Conservation (phyloP, 2,329 filamentous ascomycete genomes). For the Sporothrix euskadiensis region DNA sequence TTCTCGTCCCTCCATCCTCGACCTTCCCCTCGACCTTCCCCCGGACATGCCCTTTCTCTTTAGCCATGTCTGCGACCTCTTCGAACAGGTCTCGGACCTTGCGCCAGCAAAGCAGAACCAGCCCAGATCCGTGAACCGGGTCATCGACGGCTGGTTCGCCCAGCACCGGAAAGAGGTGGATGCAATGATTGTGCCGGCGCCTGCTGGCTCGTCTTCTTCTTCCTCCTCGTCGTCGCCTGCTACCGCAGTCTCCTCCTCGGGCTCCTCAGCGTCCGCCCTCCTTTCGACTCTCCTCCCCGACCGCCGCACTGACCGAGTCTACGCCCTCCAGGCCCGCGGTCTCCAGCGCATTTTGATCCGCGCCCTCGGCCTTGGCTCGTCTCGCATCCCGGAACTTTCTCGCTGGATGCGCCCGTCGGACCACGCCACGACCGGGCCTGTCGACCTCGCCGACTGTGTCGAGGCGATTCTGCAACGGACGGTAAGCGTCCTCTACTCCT, state of each 20-base stretch:
- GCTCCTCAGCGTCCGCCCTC: slow-evolving; percentile 55
- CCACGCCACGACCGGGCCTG: slow-evolving; percentile 59
- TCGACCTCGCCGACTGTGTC: slow-evolving; percentile 72
- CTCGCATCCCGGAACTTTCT: slow-evolving; percentile 61
- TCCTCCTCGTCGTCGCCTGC: slow-evolving; percentile 32
- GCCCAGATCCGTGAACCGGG: slow-evolving; percentile 21
- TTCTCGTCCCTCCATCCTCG: no score
- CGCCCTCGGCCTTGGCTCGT: slow-evolving; percentile 64
- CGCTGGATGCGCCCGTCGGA: slow-evolving; percentile 60
- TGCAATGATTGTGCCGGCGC: neutral
- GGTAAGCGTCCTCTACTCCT: neutral
- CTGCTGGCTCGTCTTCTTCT: neutral
- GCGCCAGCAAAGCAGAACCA: slow-evolving; percentile 38
- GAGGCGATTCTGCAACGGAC: slow-evolving; percentile 64
- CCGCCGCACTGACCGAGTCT: slow-evolving; percentile 74
- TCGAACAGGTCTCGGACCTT: slow-evolving; percentile 63
- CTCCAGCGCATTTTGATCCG: slow-evolving; percentile 69
- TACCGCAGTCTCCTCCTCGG: slow-evolving; percentile 54
- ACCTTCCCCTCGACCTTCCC: neutral
- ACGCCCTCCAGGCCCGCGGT: slow-evolving; percentile 62
- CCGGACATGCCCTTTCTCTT: slow-evolving; percentile 65
- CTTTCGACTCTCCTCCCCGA: slow-evolving; percentile 77
- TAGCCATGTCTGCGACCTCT: slow-evolving; percentile 68
- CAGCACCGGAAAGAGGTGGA: slow-evolving; percentile 51
- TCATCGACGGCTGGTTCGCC: slow-evolving; percentile 68